Evolutionary conservation across 2,329 filamentous ascomycete species (phyloP), one percentile per base, ranked within the genome.

Genomic region (Neonectria magnoliae): DNA sequence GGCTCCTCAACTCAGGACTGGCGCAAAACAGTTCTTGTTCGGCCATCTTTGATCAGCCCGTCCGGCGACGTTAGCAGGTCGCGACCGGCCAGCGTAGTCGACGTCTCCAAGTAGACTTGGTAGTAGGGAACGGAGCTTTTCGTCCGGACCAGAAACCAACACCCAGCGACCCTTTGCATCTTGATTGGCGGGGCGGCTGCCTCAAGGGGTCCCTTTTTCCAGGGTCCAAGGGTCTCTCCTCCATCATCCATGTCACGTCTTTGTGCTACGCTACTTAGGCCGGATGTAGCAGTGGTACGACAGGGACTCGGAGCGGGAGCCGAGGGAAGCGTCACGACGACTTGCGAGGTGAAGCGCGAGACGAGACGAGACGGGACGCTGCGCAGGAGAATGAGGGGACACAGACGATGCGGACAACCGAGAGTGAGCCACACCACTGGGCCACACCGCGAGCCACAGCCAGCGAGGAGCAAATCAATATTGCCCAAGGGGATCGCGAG

Each of bases 221-320:
- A 71, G 71, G 68, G 67, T 69, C 68, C 68, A 65, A 70, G 60
- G 65, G 65, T 65, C 65, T 65, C 65, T 62, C 31, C 45, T 60
- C 54, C 55, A 52, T 53, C 25, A 6, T 25, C 22, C 22, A 25
- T 25, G 50, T 42, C 58, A 71, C 47, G 53, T 56, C 57, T 61
- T 60, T 59, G 60, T 58, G 63, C 48, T 60, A 64, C 61, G 71
- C 68, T 69, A 52, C 60, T 71, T 70, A 64, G 61, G 62, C 68
- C 64, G 53, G 60, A 69, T 61, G 65, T 63, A 62, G 62, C 45
- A 44, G 50, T 69, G 51, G 51, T 62, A 62, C 57, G 62, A 65
- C 68, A 62, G 38, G 66, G 64, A 66, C 54, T 64, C 36, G 58
- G 66, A 64, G 54, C 59, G 48, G 41, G 66, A 63, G 47, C 61